Conservation (phyloP, 2,329 filamentous ascomycete species). For the Xylaria sp. region DNA sequence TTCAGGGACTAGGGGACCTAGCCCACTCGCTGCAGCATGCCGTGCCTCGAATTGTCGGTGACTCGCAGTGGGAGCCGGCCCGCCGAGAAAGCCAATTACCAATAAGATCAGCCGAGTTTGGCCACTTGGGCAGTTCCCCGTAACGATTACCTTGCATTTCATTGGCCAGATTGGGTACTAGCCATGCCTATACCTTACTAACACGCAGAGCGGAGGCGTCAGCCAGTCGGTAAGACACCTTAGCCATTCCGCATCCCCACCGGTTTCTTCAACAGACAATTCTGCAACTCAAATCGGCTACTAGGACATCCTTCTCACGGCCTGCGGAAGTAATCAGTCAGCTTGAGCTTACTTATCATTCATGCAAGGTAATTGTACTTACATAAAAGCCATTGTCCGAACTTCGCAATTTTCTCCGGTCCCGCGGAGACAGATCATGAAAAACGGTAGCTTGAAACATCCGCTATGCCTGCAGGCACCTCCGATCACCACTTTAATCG, state of each 20-base stretch:
- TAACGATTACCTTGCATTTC: slow-evolving; percentile 4
- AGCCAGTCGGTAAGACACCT: slow-evolving; percentile 10
- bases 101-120: slow-evolving; percentile 26
- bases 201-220: not conserved
- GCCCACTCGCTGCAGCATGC: slow-evolving; percentile 14
- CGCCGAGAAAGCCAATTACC: slow-evolving; percentile 19
- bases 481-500: no score
- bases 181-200: not conserved
- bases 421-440: slow-evolving; percentile 1
- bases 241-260: slow-evolving; percentile 9
- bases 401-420: slow-evolving; percentile 22
- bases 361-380: not conserved
- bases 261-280: not conserved
- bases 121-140: slow-evolving; percentile 16
- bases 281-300: not conserved
- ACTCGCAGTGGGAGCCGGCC: slow-evolving; percentile 22
- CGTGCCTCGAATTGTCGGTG: slow-evolving; percentile 25
- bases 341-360: not conserved
- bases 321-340: not conserved
- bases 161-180: slow-evolving; percentile 23
- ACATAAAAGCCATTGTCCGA: slow-evolving; percentile 19
- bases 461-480: no score
- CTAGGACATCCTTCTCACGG: slow-evolving; percentile 5
- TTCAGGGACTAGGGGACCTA: slow-evolving; percentile 1
- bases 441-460: not conserved